Evolutionary conservation across 345 rosid genomes (phyloP), one percentile per base, ranked within the genome.

Genomic region (Gossypium rotundifolium): DNA sequence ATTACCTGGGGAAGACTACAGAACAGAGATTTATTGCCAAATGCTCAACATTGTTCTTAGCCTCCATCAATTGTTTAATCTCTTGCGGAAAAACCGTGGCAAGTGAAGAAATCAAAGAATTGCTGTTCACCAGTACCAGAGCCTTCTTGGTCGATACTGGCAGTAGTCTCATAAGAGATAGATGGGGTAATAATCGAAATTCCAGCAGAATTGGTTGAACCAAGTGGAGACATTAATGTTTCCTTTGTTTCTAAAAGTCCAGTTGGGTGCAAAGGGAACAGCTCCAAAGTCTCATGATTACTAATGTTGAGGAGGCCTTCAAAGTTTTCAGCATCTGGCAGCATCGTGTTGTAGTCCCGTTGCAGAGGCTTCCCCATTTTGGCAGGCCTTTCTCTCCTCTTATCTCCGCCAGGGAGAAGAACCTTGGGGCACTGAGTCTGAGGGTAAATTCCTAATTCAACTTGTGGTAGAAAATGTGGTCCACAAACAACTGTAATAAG

Each of bases 221-320:
- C 81, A 5, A 4, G 17, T 51, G 78, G 38, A 61, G 57, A n/a
- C 57, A 64, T 67, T 13, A 27, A 60, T 10, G 65, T 10, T 11
- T 46, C 72, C 42, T 16, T 72, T 18, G 72, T 84, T 33, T 76
- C 77, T 54, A 61, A 74, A 52, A 52, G 18, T 16, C 57, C 88
- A 0, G 88, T 82, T 42, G 91, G 93, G 51, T 85, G 91, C 78
- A 87, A 67, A 38, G 91, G 93, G 45, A 89, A 89, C 25, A 87
- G 84, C 38, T 78, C 72, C 81, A 89, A 44, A 0, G 91, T 85
- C 64, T 82, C 84, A 46, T 69, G 85, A 64, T 82, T 81, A 53
- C 49, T 51, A n/a, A 55, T 54, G 12, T 55, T 46, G 40, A 67
- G 4, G 20, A 71, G 3, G 14, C 54, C 58, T 69, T 8, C 46